Conservation (phyloP, 2,329 filamentous ascomycete genomes). For the Hirsutella minnesotensis region DNA sequence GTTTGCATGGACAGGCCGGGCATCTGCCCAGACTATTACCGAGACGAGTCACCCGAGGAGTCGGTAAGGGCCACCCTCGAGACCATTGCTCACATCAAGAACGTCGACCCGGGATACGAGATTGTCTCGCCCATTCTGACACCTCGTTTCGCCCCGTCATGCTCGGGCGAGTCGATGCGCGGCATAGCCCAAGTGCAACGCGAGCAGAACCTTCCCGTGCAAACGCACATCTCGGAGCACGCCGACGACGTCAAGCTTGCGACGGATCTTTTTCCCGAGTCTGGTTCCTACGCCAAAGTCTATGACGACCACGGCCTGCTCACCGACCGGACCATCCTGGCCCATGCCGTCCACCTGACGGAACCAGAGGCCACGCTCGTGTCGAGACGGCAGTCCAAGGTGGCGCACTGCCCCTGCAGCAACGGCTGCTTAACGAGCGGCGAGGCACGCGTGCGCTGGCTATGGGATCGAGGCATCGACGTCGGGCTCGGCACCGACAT, state of each 20-base stretch:
- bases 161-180: conserved; percentile 45
- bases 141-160: conserved; percentile 54
- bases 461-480: conserved; percentile 63
- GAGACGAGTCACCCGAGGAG: conserved; percentile 53
- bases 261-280: conserved; percentile 51
- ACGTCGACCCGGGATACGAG: conserved; percentile 50
- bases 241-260: conserved; percentile 62
- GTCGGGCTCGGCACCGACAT: conserved; percentile 88
- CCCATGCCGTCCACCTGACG: conserved; percentile 70
- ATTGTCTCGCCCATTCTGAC: conserved; percentile 75
- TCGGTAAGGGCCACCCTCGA: conserved; percentile 43
- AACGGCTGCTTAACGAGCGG: conserved; percentile 78
- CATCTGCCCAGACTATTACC: conserved; percentile 65
- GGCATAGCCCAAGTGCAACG: conserved; percentile 53
- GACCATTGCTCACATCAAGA: conserved; percentile 53
- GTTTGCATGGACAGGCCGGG: conserved; percentile 79
- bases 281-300: conserved; percentile 57
- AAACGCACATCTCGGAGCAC: conserved; percentile 90
- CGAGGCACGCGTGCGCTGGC: conserved; percentile 58
- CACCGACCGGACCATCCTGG: conserved; percentile 63
- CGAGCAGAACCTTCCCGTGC: conserved; percentile 54
- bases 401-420: conserved; percentile 78
- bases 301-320: conserved; percentile 68
- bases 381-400: conserved; percentile 45
- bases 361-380: conserved; percentile 56